phyloP scores from a whole-genome alignment of 2,329 filamentous ascomycete genomes.

The Ilyonectria robusta region DNA sequence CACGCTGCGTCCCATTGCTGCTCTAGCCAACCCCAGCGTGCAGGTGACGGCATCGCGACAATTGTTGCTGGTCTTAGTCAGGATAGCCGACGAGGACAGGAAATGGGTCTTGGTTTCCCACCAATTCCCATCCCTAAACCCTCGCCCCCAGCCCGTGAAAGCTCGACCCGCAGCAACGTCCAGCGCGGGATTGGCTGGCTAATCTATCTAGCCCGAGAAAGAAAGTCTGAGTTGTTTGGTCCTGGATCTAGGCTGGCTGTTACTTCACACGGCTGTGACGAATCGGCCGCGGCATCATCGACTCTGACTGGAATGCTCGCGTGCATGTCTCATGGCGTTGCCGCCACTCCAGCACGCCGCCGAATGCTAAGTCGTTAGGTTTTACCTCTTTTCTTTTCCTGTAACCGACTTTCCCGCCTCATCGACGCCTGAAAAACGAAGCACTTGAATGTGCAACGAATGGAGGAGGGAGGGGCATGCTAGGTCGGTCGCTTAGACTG shows the following conservation, averaged over 20 bases:
- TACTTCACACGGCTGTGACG: background rate
- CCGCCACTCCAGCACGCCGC: slow-evolving; percentile 9
- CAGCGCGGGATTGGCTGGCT: background rate
- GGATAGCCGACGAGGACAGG: slow-evolving; percentile 15
- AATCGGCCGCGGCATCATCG: slow-evolving; percentile 14
- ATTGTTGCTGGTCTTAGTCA: slow-evolving; percentile 15
- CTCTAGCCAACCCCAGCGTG: slow-evolving; percentile 7
- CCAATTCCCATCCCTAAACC: background rate
- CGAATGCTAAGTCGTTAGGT: slow-evolving; percentile 6
- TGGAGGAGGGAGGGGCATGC: background rate
- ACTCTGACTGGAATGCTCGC: slow-evolving; percentile 16
- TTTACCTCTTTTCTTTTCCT: background rate
- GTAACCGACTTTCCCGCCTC: slow-evolving; percentile 11
- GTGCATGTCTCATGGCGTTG: background rate
- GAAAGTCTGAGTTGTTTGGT: background rate
- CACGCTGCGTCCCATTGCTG: background rate
- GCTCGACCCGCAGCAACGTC: background rate
- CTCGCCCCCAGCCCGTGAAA: background rate
- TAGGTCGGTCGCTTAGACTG: background rate
- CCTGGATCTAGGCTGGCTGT: background rate
- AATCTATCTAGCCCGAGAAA: background rate
- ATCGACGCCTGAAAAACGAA: background rate
- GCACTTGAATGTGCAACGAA: background rate
- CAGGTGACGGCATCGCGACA: slow-evolving; percentile 11
- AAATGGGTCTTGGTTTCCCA: background rate